Base-by-base conservation (phyloP, 352 stramenopile genomes). In the Phytophthora niederhauseri region DNA sequence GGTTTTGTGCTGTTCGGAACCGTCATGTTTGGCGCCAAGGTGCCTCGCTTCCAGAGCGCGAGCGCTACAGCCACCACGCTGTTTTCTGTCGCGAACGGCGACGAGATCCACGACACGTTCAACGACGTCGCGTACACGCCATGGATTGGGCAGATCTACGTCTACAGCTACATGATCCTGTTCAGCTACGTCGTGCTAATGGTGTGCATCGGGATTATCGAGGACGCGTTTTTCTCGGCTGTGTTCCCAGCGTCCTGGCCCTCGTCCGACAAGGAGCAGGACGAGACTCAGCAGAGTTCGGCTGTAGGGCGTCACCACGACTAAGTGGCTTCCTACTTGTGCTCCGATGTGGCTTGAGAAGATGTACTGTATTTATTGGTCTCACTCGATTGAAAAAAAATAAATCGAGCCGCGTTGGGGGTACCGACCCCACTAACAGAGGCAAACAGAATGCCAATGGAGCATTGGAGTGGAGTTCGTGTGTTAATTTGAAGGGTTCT, bases 111-210 rank as follows among this genome's bases (percentile, higher is more conserved):
- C 57, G 82, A 95, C 54, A 96, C 88, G 19, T 97, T 97, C 66
- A 83, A 86, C 28, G 68, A 79, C 19, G 84, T 94, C 11, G 71
- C 82, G 28, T 89, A 85, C 56, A 90, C 82, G 24, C 86, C 86
- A 3, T 90, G 78, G 78, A 79, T 93, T 48, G 86, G 86, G 5
- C 86, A 94, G 75, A 75, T 96, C 46, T 97, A 96, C 73, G 72
- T 96, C 17, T 95, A 95, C 75, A 83, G 64, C 52, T 96, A 95
- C 82, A 84, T 96, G 57, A 87, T 93, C 26, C 75, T 96, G 8
- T 97, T 96, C 69, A 96, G 90, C 64, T 96, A 96, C 73, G 85
- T 94, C 12, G 88, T 96, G 57, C 74, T 96, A 26, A 96, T 96
- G 84, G 88, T 96, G 11, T 95, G 88, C 74, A 96, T 97, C 66